Base-by-base conservation (phyloP, 1,284 basidiomycete genomes). In the Papiliotrema terrestris region DNA sequence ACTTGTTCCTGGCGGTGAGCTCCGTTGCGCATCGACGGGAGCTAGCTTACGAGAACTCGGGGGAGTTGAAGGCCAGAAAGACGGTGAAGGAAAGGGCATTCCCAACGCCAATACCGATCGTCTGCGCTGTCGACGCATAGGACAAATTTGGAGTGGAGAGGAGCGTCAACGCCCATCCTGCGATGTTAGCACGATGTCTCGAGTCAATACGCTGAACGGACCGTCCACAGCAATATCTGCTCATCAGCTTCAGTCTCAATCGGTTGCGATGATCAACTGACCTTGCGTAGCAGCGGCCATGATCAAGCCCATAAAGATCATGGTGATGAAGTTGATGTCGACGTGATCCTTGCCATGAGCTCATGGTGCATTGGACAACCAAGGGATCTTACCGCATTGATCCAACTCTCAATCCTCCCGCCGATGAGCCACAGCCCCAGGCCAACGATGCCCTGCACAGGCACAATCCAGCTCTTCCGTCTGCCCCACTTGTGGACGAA, bases 381-480 rank as follows among this genome's bases (percentile, higher is more conserved):
- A 20, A 43, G n/a, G 17, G 2, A 78, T 86, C 39, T 73, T 68
- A 95, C 94, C 65, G 88, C 83, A 50, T 89, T 84, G 68, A 99
- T 82, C 61, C 96, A 81, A 58, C 82, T 82, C 64, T 92, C 84
- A 8, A 91, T 87, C 63, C 88, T 85, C 52, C 84, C 78, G 1
- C 93, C 89, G 57, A 98, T 88, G 73, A 89, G 86, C 66, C 93
- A 81, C 85, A 99, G 89, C 61, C 92, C 80, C 46, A 84, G 80
- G 25, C 93, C 96, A 45, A 98, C 89, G 60, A 94, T 83, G 29
- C 87, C 75, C 76, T 99, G 96, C 80, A 98, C 95, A 44, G 96
- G 96, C 58, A 98, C 88, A 69, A 99, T 97, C 96, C 96, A 99
- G 57, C 89, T 93, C 78, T 98, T 98, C 60, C 96, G 83, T 52